phyloP scores from a whole-genome alignment of 768 basidiomycete genomes.

The Heimioporus sp. region DNA sequence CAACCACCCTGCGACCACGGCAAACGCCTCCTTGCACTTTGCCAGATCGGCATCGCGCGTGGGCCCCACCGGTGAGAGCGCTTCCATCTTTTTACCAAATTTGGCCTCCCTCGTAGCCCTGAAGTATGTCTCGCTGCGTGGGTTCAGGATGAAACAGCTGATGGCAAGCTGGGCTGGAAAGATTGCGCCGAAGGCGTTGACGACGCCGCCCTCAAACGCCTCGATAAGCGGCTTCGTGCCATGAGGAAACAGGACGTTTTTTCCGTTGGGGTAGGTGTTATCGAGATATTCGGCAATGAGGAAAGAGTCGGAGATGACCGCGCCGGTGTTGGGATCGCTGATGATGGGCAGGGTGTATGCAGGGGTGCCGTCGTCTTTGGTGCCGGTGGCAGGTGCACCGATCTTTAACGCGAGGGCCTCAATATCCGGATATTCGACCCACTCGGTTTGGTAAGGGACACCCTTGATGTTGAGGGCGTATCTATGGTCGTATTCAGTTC shows the following conservation, averaged over 20 bases:
- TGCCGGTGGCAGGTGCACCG: conserved; percentile 31
- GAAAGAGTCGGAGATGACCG: conserved; percentile 38
- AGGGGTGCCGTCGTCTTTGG: conserved; percentile 29
- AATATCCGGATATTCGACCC: conserved; percentile 45
- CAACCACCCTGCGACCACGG: conserved; percentile 30
- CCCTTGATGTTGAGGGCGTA: conserved; percentile 41
- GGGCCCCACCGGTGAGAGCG: conserved; percentile 32
- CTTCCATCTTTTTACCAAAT: conserved; percentile 35
- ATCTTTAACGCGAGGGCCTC: conserved; percentile 30
- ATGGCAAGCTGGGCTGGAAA: conserved; percentile 12
- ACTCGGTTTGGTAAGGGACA: conserved; percentile 40
- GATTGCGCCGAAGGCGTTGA: conserved; percentile 10
- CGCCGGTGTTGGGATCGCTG: conserved; percentile 36
- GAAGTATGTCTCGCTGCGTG: conserved; percentile 32
- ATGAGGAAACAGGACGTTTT: conserved; percentile 38
- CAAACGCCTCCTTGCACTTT: conserved; percentile 24
- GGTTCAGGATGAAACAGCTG: conserved; percentile 19
- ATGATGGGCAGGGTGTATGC: conserved; percentile 43
- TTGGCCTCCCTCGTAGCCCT: conserved; percentile 31
- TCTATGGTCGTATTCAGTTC: conserved; percentile 15
- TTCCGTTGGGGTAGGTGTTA: conserved; percentile 35
- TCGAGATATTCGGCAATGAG: conserved; percentile 49
- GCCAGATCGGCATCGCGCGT: conserved; percentile 26
- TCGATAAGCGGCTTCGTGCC: conserved; percentile 39
- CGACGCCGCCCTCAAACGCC: conserved; percentile 32